Conservation (phyloP, 805 yeast genomes). For the Ogataea henricii region DNA sequence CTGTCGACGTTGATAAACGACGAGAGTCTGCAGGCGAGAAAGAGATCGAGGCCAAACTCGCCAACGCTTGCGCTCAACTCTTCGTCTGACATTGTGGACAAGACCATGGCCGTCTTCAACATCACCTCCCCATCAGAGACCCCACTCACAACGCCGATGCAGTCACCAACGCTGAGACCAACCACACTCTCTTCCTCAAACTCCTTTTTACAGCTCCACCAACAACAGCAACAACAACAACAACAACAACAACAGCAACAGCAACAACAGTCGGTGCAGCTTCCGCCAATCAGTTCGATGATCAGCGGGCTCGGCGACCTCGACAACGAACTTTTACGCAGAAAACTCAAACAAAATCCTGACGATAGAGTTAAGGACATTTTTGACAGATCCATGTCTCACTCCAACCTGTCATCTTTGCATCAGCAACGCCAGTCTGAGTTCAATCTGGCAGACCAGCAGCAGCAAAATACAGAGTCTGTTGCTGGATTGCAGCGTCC, state of each 20-base stretch:
- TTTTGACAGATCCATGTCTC: constrained; percentile 28
- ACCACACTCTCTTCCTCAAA: constrained; percentile 6
- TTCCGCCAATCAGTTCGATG: constrained; percentile 39
- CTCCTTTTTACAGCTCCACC: not conserved
- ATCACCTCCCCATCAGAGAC: constrained; percentile 38
- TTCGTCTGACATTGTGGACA: constrained; percentile 15
- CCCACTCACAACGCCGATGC: constrained; percentile 38
- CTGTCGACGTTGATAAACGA: constrained; percentile 37
- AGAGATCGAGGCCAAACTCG: constrained; percentile 53
- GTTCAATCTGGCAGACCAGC: constrained; percentile 7
- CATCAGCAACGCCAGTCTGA: constrained; percentile 15
- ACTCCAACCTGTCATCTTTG: constrained; percentile 25
- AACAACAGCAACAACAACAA: not conserved
- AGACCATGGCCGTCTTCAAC: constrained; percentile 33
- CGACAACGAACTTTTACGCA: constrained; percentile 28
- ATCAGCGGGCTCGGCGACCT: constrained; percentile 30
- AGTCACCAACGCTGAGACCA: constrained; percentile 40
- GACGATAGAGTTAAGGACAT: constrained; percentile 33
- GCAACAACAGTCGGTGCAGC: constrained; percentile 16
- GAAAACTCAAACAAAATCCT: constrained; percentile 26
- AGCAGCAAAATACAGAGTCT: not conserved
- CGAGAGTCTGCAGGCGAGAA: constrained; percentile 37
- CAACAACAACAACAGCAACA: not conserved
- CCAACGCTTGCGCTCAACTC: constrained; percentile 33
- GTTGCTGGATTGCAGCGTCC: constrained; percentile 9